Conservation (phyloP, 2,329 filamentous ascomycete genomes). For the Cladobotryum protrusum region DNA sequence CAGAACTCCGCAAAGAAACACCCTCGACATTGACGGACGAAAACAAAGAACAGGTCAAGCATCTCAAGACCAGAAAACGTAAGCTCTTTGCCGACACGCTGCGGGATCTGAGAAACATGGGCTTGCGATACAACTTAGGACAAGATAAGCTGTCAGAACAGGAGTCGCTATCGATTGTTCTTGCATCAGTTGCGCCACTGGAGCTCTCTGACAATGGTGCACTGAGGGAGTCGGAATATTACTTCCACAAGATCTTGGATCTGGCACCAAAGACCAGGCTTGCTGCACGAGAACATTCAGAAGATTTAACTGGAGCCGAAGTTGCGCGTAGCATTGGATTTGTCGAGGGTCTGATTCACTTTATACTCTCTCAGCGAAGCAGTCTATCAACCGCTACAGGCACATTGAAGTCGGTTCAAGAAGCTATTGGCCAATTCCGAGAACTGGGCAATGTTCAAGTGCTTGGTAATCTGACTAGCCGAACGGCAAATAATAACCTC, state of each 20-base stretch:
- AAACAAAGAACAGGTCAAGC: conserved; percentile 76
- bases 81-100: conserved; percentile 86
- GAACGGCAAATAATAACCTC: conserved; percentile 19
- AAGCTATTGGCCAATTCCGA: conserved; percentile 30
- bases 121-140: conserved; percentile 75
- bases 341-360: conserved; percentile 75
- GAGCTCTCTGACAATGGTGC: conserved; percentile 20
- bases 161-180: conserved; percentile 60
- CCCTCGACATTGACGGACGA: conserved; percentile 77
- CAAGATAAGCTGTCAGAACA: conserved; percentile 69
- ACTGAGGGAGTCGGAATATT: conserved; percentile 51
- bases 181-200: conserved; percentile 51
- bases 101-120: conserved; percentile 80
- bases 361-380: conserved; percentile 55
- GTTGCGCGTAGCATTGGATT: conserved; percentile 73
- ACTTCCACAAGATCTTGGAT: conserved; percentile 75
- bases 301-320: conserved; percentile 78
- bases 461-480: conserved; percentile 18
- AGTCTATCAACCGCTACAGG: conserved; percentile 37
- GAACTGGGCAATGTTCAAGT: conserved; percentile 26
- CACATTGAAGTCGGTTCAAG: conserved; percentile 33
- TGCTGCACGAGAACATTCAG: conserved; percentile 66
- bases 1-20: conserved; percentile 75
- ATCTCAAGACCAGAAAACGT: conserved; percentile 84
- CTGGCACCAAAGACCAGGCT: conserved; percentile 62